A percentile compares a stretch with the other conserved stretches of the same genome.
These are phyloP conservation scores for Gaeumannomyces tritici DNA, from an alignment of 2,329 filamentous ascomycete species.

Conservation along the genomic window DNA sequence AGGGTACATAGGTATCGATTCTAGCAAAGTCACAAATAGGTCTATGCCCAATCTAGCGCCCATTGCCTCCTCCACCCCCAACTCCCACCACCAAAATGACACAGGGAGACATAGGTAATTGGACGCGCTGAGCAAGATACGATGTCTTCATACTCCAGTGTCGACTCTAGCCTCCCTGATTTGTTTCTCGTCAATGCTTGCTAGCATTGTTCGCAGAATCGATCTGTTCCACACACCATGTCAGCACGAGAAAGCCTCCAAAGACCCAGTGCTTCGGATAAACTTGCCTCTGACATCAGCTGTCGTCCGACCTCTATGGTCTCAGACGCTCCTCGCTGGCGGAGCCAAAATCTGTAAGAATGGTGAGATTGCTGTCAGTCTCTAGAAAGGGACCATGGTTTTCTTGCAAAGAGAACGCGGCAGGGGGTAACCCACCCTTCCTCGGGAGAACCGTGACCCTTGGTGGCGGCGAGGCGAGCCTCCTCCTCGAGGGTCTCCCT, in stretches of 20 bases:
- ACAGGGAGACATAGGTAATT: no score
- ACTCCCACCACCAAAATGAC: background rate
- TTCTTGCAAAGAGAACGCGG: background rate
- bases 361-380: background rate
- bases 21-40: background rate
- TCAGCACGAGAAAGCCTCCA: background rate
- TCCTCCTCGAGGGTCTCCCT: constrained; percentile 56
- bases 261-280: no score
- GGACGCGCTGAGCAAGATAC: no score
- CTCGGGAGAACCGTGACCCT: constrained; percentile 39
- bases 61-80: background rate
- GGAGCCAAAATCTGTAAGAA: constrained; percentile 45
- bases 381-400: background rate
- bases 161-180: background rate
- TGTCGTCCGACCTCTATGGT: constrained; percentile 46
- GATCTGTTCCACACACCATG: background rate
- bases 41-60: no score
- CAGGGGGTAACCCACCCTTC: constrained; percentile 29
- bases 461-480: constrained; percentile 38
- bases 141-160: background rate
- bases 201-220: background rate
- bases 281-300: constrained; percentile 38
- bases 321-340: constrained; percentile 48
- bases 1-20: background rate
- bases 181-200: background rate